These are phyloP conservation scores for Dothistroma septosporum DNA, from an alignment of 2,329 filamentous ascomycete species.

Conservation along the genomic window DNA sequence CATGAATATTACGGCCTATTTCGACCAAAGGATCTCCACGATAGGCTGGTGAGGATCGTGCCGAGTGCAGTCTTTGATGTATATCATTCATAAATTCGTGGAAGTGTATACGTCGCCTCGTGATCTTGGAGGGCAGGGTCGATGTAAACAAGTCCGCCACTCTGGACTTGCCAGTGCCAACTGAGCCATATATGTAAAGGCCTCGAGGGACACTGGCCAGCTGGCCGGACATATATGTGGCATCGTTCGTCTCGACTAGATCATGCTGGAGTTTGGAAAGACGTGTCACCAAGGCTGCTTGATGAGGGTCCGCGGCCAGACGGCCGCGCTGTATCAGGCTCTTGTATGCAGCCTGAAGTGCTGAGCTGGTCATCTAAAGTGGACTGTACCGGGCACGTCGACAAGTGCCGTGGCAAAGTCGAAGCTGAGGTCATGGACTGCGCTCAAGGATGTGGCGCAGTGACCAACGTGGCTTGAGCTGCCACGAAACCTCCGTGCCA, in stretches of 20 bases:
- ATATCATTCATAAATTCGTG: constrained; percentile 77
- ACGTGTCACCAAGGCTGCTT: constrained; percentile 23
- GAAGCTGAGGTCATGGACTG: background rate
- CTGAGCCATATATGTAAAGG: constrained; percentile 70
- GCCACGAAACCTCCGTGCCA: no score
- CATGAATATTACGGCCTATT: constrained; percentile 67
- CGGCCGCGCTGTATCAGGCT: constrained; percentile 19
- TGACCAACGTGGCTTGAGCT: background rate
- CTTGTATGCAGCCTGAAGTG: constrained; percentile 24
- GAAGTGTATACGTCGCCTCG: constrained; percentile 64
- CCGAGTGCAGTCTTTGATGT: constrained; percentile 49
- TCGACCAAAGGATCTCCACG: constrained; percentile 54
- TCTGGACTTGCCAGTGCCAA: constrained; percentile 76
- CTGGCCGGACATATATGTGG: background rate
- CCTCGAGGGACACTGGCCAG: constrained; percentile 38
- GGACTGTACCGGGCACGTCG: background rate
- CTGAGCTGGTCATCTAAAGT: constrained; percentile 17
- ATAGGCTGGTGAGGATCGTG: constrained; percentile 49
- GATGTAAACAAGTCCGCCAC: constrained; percentile 70
- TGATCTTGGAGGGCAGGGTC: constrained; percentile 52
- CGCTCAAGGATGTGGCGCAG: background rate
- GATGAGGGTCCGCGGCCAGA: constrained; percentile 19
- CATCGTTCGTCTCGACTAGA: constrained; percentile 12
- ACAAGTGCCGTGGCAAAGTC: background rate
- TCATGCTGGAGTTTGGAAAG: constrained; percentile 23